Percentiles rank a stretch among this genome's conserved stretches.
Conservation (phyloP, 2,329 filamentous ascomycete genomes). For the Fusarium liriodendri region DNA sequence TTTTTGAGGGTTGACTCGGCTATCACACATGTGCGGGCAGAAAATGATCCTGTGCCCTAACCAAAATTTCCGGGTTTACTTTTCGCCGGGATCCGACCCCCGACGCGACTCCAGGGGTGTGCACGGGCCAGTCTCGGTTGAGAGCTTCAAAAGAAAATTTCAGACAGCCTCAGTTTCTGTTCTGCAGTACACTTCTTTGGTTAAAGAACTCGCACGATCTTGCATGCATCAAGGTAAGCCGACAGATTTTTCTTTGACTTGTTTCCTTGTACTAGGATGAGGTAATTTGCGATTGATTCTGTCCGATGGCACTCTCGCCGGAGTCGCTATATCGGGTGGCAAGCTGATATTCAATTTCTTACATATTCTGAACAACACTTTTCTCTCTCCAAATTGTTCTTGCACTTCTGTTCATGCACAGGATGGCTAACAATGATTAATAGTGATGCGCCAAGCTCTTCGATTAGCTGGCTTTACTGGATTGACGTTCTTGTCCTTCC, state of each 20-base stretch:
- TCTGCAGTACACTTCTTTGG: slow-evolving; percentile 9
- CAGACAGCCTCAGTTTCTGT: not conserved
- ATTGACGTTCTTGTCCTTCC: not conserved
- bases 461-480: not conserved
- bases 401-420: slow-evolving; percentile 18
- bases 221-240: slow-evolving; percentile 46
- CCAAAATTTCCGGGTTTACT: slow-evolving; percentile 47
- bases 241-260: slow-evolving; percentile 3
- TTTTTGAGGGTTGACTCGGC: slow-evolving; percentile 53
- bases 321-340: slow-evolving; percentile 82
- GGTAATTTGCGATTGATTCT: slow-evolving; percentile 99
- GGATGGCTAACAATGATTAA: slow-evolving; percentile 41
- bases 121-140: slow-evolving; percentile 36
- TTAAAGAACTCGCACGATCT: slow-evolving; percentile 35
- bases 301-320: slow-evolving; percentile 87
- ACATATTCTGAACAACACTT: slow-evolving; percentile 88
- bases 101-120: not conserved
- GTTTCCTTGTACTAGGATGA: slow-evolving; percentile 73
- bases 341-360: slow-evolving; percentile 94
- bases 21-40: slow-evolving; percentile 53
- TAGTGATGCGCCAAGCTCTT: slow-evolving; percentile 24
- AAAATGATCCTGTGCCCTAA: slow-evolving; percentile 58
- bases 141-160: slow-evolving; percentile 46
- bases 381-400: slow-evolving; percentile 34
- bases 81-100: slow-evolving; percentile 41